Conservation (phyloP, 495 filamentous ascomycete genomes). For the Cercophora newfieldiana region DNA sequence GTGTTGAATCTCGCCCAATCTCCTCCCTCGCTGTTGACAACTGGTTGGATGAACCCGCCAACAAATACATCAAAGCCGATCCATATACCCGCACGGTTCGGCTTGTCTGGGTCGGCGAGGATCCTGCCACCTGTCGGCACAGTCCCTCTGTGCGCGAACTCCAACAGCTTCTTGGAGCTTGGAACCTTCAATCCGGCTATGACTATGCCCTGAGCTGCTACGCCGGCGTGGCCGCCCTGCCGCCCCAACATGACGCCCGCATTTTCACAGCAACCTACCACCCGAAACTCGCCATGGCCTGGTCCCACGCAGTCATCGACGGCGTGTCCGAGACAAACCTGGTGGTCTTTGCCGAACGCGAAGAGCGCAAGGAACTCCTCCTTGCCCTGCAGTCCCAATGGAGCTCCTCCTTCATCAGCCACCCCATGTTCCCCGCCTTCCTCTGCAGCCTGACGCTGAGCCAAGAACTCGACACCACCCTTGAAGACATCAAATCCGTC, state of each 20-base stretch:
- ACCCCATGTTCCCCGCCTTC: slow-evolving; percentile 35
- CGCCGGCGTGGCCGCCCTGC: slow-evolving; percentile 25
- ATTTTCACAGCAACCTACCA: slow-evolving; percentile 30
- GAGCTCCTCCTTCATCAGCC: slow-evolving; percentile 7
- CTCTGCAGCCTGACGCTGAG: slow-evolving; percentile 28
- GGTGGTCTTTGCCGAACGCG: slow-evolving; percentile 27
- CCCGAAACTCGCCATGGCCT: slow-evolving; percentile 29
- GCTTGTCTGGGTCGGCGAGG: slow-evolving; percentile 26
- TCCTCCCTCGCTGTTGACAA: slow-evolving; percentile 22
- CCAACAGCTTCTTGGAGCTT: slow-evolving; percentile 13
- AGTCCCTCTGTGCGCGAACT: slow-evolving; percentile 21
- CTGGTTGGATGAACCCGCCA: slow-evolving; percentile 26
- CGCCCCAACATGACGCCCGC: not conserved
- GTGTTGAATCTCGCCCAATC: slow-evolving; percentile 15
- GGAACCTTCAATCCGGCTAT: slow-evolving; percentile 21
- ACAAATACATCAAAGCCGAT: slow-evolving; percentile 13
- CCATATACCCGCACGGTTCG: slow-evolving; percentile 17
- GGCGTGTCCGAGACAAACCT: slow-evolving; percentile 8
- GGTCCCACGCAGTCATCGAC: slow-evolving; percentile 19
- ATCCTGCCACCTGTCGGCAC: not conserved
- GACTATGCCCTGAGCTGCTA: slow-evolving; percentile 28
- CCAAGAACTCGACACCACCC: slow-evolving; percentile 28
- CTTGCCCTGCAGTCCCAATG: slow-evolving; percentile 26
- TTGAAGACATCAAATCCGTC: slow-evolving; percentile 30
- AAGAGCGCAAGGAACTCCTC: slow-evolving; percentile 25